phyloP scores from a whole-genome alignment of 768 basidiomycete genomes.

The Pulveroboletus sp. region DNA sequence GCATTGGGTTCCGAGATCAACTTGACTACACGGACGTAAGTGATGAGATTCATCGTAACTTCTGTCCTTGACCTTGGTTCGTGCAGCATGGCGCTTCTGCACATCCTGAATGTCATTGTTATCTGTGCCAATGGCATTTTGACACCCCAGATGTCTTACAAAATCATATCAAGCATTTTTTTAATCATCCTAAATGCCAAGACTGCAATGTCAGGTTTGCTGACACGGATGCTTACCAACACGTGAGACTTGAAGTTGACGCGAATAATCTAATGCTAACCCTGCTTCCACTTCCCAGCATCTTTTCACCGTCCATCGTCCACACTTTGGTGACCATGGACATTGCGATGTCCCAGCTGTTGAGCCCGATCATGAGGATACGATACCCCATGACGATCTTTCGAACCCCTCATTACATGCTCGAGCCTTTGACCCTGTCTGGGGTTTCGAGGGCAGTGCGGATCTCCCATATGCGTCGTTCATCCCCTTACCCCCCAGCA shows the following conservation, averaged over 20 bases:
- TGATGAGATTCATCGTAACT: not conserved
- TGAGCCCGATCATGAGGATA: slow-evolving; percentile 1
- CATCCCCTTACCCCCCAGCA: slow-evolving; percentile 28
- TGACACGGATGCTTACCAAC: slow-evolving; percentile 33
- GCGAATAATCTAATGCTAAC: not conserved
- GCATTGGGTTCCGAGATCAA: slow-evolving; percentile 25
- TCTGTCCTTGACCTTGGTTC: slow-evolving; percentile 9
- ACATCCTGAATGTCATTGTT: slow-evolving; percentile 33
- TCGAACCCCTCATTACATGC: slow-evolving; percentile 6
- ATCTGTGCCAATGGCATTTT: slow-evolving; percentile 38
- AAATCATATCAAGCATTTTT: slow-evolving; percentile 39
- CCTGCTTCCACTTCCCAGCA: slow-evolving; percentile 13
- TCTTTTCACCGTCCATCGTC: slow-evolving; percentile 26
- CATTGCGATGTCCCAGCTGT: not conserved
- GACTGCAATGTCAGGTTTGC: slow-evolving; percentile 40
- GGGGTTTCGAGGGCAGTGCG: slow-evolving; percentile 19
- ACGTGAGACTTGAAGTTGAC: slow-evolving; percentile 26
- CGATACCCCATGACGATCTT: not conserved
- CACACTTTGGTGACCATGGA: slow-evolving; percentile 11
- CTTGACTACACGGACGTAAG: slow-evolving; percentile 27
- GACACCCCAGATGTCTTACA: slow-evolving; percentile 33
- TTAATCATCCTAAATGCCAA: slow-evolving; percentile 42
- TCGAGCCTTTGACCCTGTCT: slow-evolving; percentile 19
- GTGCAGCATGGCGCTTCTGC: slow-evolving; percentile 27
- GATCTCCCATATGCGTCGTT: slow-evolving; percentile 25